Conservation (phyloP, 441 rosid species). For the Pelargonium fulgidum region DNA sequence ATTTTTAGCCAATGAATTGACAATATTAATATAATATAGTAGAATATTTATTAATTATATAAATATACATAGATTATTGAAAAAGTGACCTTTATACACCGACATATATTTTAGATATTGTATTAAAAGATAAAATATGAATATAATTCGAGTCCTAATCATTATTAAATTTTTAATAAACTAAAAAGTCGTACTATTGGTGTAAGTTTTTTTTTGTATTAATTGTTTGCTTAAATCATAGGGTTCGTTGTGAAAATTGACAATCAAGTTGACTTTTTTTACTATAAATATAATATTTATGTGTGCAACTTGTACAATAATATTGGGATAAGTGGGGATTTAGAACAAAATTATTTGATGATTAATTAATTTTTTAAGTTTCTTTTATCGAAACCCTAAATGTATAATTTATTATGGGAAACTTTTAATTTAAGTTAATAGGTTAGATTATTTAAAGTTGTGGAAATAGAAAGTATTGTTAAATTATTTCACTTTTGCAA, state of each 20-base stretch:
- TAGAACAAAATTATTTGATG: no score
- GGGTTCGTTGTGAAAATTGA: background rate
- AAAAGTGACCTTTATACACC: background rate
- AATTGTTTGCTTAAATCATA: background rate
- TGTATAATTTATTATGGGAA: background rate
- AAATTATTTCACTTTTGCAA: background rate
- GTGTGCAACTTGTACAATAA: background rate
- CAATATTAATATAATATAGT: no score
- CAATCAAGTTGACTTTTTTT: background rate
- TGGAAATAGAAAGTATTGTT: background rate
- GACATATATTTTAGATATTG: background rate
- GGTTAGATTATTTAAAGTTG: background rate
- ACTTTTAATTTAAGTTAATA: background rate
- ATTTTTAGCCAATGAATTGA: no score
- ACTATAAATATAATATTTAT: no score
- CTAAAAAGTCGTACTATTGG: background rate
- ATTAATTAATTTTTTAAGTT: no score
- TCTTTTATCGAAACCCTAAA: background rate
- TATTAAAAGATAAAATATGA: background rate
- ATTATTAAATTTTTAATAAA: no score
- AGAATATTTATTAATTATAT: no score
- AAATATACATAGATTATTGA: background rate
- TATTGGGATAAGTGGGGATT: background rate
- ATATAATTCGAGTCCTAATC: background rate
- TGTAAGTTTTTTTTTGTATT: no score